Evolutionary conservation across 176 grass and related monocot species (phyloP), one percentile per base, ranked within the genome.

Genomic region (Carex parvula): DNA sequence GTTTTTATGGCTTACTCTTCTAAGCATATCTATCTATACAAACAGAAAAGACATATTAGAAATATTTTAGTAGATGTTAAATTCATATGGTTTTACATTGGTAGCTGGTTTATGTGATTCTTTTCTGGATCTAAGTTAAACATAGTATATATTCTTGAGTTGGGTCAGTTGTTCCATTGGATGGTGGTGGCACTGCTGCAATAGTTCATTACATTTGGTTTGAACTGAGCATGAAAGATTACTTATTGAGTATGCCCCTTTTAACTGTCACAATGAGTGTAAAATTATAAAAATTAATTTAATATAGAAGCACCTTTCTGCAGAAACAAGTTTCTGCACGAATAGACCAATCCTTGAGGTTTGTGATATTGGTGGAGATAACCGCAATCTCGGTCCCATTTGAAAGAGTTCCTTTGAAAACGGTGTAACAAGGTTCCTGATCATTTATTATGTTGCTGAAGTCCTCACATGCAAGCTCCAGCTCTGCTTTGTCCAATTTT

Each of bases 341-440:
- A 42, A 18, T 91, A 21, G 89, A 71, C 95, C 95, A 98, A 64
- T 98, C 91, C 78, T 90, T 93, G 42, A 53, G 30, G 3, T 89
- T 92, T 53, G 86, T 58, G 81, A 95, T 88, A 68, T 84, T 48
- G 53, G 95, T 94, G 4, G 95, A 91, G 37, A 91, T 30, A 83
- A 95, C 95, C 69, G 86, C 88, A 44, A 98, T 95, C 86, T 98
- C 95, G 16, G 88, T 87, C 44, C 92, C 92, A 3, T 77, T 78
- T 79, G 95, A 98, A 53, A 98, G 86, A 82, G 88, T 98, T 66
- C 95, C 95, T 85, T 98, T 98, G 89, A 90, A 98, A 13, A 93
- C 82, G 10, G 87, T 98, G 83, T 84, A 98, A 53, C 61, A 79
- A 41, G 95, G 92, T 84, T 42, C 90, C 85, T 81, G 83, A 78